phyloP scores from a whole-genome alignment of 805 yeast genomes.

The Pichia eremophila region DNA sequence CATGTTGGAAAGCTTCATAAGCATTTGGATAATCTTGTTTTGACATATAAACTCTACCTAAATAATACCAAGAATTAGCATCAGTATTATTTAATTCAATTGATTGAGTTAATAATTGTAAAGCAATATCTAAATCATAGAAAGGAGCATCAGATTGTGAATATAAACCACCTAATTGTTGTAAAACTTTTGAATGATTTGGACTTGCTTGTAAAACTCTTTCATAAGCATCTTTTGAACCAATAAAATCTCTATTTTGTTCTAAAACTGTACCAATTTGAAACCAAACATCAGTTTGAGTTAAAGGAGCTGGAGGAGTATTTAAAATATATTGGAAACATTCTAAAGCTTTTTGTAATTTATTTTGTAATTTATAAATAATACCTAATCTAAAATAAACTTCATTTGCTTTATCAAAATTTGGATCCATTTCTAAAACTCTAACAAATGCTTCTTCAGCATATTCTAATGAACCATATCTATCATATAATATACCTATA shows the following conservation, averaged over 20 bases:
- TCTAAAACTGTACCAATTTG: conserved; percentile 95
- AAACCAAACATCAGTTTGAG: conserved; percentile 97
- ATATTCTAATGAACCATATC: conserved; percentile 92
- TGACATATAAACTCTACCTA: conserved; percentile 96
- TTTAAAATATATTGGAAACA: conserved; percentile 87
- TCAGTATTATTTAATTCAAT: conserved; percentile 83
- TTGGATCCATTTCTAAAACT: conserved; percentile 90
- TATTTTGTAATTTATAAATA: conserved; percentile 90
- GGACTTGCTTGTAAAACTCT: conserved; percentile 84
- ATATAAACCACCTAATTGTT: conserved; percentile 91
- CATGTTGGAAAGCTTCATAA: conserved; percentile 97
- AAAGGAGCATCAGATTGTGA: conserved; percentile 63
- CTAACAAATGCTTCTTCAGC: conserved; percentile 98
- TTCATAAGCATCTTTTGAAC: conserved; percentile 93
- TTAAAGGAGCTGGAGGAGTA: conserved; percentile 90
- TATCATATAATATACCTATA: conserved; percentile 89
- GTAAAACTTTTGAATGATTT: conserved; percentile 90
- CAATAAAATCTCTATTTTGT: conserved; percentile 82
- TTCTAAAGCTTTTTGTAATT: conserved; percentile 78
- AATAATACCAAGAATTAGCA: conserved; percentile 95
- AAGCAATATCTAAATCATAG: conserved; percentile 76
- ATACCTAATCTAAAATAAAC: conserved; percentile 94
- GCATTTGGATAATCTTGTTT: conserved; percentile 92
- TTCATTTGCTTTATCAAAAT: conserved; percentile 92
- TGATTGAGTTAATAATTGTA: conserved; percentile 74